phyloP scores from a whole-genome alignment of 2,329 filamentous ascomycete genomes.

The Botrytis fragariae region DNA sequence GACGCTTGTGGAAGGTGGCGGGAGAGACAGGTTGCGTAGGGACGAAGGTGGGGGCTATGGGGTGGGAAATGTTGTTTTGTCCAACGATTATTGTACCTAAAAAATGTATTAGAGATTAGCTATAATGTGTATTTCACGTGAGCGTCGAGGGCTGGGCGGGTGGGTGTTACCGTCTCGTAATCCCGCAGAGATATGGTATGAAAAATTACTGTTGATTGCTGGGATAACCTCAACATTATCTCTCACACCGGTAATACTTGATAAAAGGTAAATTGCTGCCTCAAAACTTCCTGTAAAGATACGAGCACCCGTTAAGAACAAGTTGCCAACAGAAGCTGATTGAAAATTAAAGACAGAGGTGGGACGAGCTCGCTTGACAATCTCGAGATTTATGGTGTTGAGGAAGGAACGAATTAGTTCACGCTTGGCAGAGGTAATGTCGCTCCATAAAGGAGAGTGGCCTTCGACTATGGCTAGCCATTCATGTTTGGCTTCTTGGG shows the following conservation, averaged over 20 bases:
- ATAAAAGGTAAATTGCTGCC: slow-evolving; percentile 84
- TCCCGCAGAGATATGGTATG: slow-evolving; percentile 86
- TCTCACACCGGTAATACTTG: slow-evolving; percentile 81
- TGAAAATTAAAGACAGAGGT: slow-evolving; percentile 75
- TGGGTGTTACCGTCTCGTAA: slow-evolving; percentile 64
- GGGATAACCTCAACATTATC: slow-evolving; percentile 76
- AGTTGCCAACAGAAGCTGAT: slow-evolving; percentile 71
- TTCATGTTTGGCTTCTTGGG: slow-evolving; percentile 64
- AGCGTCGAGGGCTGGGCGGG: too few species aligned
- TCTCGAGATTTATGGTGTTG: slow-evolving; percentile 74
- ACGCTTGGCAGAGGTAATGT: slow-evolving; percentile 67
- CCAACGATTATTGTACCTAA: slow-evolving; percentile 61
- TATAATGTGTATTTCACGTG: background rate
- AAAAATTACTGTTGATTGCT: slow-evolving; percentile 92
- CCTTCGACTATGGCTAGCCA: slow-evolving; percentile 90
- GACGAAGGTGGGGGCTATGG: slow-evolving; percentile 40
- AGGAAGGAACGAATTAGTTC: slow-evolving; percentile 76
- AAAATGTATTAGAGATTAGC: background rate
- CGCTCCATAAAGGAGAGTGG: slow-evolving; percentile 66
- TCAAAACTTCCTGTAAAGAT: slow-evolving; percentile 93
- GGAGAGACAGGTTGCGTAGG: slow-evolving; percentile 25
- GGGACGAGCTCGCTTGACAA: slow-evolving; percentile 71
- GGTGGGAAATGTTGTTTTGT: slow-evolving; percentile 90
- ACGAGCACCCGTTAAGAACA: slow-evolving; percentile 80
- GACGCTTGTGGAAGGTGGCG: slow-evolving; percentile 21